Conservation (phyloP, 345 rosid species). For the Mangifera indica region DNA sequence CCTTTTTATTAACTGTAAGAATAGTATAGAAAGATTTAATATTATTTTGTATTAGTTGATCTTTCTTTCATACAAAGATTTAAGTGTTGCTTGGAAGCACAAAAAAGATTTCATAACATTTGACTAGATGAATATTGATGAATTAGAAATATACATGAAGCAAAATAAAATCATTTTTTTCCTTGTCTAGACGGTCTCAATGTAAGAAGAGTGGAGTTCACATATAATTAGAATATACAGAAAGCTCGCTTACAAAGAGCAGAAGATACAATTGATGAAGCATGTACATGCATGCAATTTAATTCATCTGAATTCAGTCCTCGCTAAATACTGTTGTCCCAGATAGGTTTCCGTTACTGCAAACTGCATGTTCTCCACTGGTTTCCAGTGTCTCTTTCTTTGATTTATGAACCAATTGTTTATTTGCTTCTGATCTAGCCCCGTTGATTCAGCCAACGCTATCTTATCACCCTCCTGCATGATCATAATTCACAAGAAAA, state of each 20-base stretch:
- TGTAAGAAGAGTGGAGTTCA: slow-evolving; percentile 2
- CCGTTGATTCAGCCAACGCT: slow-evolving; percentile 67
- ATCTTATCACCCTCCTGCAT: slow-evolving; percentile 69
- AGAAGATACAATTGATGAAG: slow-evolving; percentile 8
- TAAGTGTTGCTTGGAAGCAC: too few species aligned
- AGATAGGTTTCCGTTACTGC: slow-evolving; percentile 55
- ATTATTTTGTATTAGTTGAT: too few species aligned
- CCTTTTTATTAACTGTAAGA: too few species aligned
- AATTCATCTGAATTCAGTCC: slow-evolving; percentile 29
- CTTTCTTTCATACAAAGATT: too few species aligned
- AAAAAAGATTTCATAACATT: too few species aligned
- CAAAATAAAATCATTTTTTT: slow-evolving; percentile 12
- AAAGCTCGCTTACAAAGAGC: neutral
- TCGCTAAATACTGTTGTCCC: slow-evolving; percentile 56
- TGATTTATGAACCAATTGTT: slow-evolving; percentile 93
- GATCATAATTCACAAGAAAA: neutral
- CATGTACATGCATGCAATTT: slow-evolving; percentile 18
- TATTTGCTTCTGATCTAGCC: slow-evolving; percentile 81
- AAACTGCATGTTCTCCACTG: slow-evolving; percentile 72
- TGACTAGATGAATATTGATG: neutral
- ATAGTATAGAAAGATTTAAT: too few species aligned
- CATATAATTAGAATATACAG: slow-evolving; percentile 19
- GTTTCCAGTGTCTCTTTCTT: slow-evolving; percentile 87
- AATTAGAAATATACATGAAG: slow-evolving; percentile 23
- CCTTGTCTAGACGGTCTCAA: slow-evolving; percentile 1